Conservation (phyloP, 129 eudicot genomes). For the Flaveria trinervia region DNA sequence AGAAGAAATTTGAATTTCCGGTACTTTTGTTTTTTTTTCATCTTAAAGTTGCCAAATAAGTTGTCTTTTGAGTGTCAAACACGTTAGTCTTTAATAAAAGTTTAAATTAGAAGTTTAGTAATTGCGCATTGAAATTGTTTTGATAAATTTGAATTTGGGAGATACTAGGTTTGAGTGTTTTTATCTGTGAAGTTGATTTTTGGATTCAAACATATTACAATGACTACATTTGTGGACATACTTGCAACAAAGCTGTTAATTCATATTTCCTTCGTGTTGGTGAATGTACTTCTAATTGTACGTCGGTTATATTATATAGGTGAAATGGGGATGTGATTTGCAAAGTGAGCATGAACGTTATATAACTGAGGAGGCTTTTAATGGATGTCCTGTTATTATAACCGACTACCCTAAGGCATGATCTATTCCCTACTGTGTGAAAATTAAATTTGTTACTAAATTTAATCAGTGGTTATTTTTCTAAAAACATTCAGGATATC, state of each 20-base stretch:
- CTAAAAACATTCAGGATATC: constrained; percentile 63
- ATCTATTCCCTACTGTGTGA: constrained; percentile 2
- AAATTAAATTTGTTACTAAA: not conserved
- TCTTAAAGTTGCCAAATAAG: not conserved
- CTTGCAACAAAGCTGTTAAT: not conserved
- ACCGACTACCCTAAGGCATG: constrained; percentile 96
- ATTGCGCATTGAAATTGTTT: constrained; percentile 3
- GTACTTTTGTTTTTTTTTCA: constrained; percentile 41
- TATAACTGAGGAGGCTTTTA: constrained; percentile 83
- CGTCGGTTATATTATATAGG: constrained; percentile 52
- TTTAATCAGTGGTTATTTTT: not conserved
- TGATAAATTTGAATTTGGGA: not conserved
- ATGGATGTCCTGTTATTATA: constrained; percentile 92
- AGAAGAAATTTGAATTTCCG: constrained; percentile 90
- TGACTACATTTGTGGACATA: constrained; percentile 1
- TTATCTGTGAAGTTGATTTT: not conserved
- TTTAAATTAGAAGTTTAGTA: not conserved
- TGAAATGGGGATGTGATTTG: constrained; percentile 97
- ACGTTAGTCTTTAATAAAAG: not conserved
- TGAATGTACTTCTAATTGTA: constrained; percentile 1
- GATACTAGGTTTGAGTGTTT: not conserved
- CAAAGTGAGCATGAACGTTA: constrained; percentile 98
- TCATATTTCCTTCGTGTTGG: not conserved
- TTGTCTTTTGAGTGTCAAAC: constrained; percentile 1
- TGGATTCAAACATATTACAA: not conserved